Evolutionary conservation across 2,329 filamentous ascomycete species (phyloP), one percentile per base, ranked within the genome.

Genomic region (Colletotrichum paranaense): DNA sequence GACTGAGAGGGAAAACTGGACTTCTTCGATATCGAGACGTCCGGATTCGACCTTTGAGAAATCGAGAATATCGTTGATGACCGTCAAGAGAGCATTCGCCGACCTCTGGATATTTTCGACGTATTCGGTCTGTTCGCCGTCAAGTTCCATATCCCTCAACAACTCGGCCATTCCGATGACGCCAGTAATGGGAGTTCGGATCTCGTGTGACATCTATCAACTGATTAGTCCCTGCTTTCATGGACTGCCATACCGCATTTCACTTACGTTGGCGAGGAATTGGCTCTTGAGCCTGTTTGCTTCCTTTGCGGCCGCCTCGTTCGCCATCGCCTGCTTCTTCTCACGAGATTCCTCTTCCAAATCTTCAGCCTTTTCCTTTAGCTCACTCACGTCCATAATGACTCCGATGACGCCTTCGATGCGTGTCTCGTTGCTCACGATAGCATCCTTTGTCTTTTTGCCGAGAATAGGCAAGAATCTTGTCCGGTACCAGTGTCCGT

Each of bases 21-120:
- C 93, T 77, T 95, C 92, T 81, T 95, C 93, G 53, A 95, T 92
- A 75, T 95, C 93, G 24, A 95, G 83, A 8, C 92, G 87, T 3
- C 94, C 93, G 9, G 92, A 94, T 79, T 95, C 94, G 1, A 95
- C 92, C 81, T 97, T 97, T 4, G 94, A 97, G 80, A 97, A 95
- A 81, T 97, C 95, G 1, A 97, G 85, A 68, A 97, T 97, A 78
- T 97, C 95, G 78, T 97, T 97, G 82, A 97, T 97, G 53, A 97
- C 93, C 0, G 94, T 96, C 24, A 97, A 86, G 3, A 97, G 84
- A 2, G 93, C 94, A 75, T 96, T 95, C 0, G 93, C 94, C 6
- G 93, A 95, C 64, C 92, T 88, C 77, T 94, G 92, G 7, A 96
- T 94, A 74, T 94, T 95, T 76, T 94, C 92, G 3, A 93, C 92